Evolutionary conservation across 495 filamentous ascomycete genomes (phyloP).

Genomic region (Glarea lozoyensis): DNA sequence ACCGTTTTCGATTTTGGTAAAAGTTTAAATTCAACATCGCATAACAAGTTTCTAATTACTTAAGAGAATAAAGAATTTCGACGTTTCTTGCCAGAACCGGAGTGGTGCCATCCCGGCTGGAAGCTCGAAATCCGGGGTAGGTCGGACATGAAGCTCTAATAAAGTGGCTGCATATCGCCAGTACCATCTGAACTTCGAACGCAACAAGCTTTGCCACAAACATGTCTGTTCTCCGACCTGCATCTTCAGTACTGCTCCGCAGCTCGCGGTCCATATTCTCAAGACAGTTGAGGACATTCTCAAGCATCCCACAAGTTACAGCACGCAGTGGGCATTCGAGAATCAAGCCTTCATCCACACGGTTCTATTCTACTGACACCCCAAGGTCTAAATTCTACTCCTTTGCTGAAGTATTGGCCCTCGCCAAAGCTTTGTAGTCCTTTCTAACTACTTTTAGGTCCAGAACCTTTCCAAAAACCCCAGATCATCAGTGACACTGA

Average conservation of each 20-base stretch:
- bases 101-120: neutral
- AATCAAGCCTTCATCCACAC: conserved; percentile 3
- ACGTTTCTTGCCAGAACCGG: too few species aligned
- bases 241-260: conserved; percentile 13
- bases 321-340: neutral
- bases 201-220: neutral
- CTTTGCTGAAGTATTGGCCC: too few species aligned
- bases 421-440: too few species aligned
- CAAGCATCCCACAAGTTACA: conserved; percentile 1
- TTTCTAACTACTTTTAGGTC: too few species aligned
- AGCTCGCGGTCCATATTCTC: conserved; percentile 11
- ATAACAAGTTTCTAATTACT: too few species aligned
- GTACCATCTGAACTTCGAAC: neutral
- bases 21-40: too few species aligned
- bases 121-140: conserved; percentile 8
- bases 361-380: conserved; percentile 14
- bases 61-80: too few species aligned
- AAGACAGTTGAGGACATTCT: conserved; percentile 2
- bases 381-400: too few species aligned
- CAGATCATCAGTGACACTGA: too few species aligned
- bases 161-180: neutral
- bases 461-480: too few species aligned
- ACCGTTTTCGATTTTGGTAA: too few species aligned
- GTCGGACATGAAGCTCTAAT: neutral
- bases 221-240: conserved; percentile 14